A percentile compares a stretch with the other conserved stretches of the same genome.
These are phyloP conservation scores for Moelleriella libera DNA, from an alignment of 2,329 filamentous ascomycete species.

Conservation along the genomic window DNA sequence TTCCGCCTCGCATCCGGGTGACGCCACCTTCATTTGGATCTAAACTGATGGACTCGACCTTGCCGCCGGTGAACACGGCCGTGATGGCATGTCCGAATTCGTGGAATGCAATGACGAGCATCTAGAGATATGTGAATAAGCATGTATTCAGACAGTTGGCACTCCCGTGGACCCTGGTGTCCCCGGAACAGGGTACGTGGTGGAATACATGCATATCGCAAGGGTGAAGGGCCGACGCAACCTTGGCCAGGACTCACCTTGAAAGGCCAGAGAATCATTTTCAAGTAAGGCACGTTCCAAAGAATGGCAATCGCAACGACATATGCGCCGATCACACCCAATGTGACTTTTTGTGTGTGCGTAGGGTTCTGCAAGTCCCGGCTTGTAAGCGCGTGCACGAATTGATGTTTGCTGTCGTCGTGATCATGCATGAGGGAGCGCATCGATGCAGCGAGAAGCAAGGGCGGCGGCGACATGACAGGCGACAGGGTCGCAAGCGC, in stretches of 20 bases:
- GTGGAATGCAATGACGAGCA: constrained; percentile 75
- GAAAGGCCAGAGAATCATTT: constrained; percentile 65
- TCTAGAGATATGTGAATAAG: constrained; percentile 25
- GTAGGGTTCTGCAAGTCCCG: constrained; percentile 45
- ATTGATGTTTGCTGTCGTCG: constrained; percentile 2
- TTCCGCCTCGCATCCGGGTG: constrained; percentile 63
- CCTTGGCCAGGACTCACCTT: constrained; percentile 35
- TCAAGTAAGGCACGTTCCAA: constrained; percentile 69
- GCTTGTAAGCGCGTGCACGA: constrained; percentile 18
- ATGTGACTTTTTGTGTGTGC: constrained; percentile 54
- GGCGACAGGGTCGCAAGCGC: not conserved
- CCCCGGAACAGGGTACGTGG: not conserved
- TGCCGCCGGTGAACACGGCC: constrained; percentile 57
- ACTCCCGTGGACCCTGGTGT: no score
- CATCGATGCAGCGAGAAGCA: not conserved
- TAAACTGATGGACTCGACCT: constrained; percentile 59
- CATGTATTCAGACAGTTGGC: no score
- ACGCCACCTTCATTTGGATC: constrained; percentile 70
- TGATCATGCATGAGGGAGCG: constrained; percentile 1
- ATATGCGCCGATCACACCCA: constrained; percentile 59
- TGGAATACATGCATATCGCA: not conserved
- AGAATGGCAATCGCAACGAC: constrained; percentile 60
- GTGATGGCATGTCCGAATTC: constrained; percentile 66
- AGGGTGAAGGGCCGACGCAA: no score
- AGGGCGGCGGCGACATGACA: constrained; percentile 2